Evolutionary conservation across 345 rosid genomes (phyloP), one percentile per base, ranked within the genome.

Genomic region (Linum lewisii): DNA sequence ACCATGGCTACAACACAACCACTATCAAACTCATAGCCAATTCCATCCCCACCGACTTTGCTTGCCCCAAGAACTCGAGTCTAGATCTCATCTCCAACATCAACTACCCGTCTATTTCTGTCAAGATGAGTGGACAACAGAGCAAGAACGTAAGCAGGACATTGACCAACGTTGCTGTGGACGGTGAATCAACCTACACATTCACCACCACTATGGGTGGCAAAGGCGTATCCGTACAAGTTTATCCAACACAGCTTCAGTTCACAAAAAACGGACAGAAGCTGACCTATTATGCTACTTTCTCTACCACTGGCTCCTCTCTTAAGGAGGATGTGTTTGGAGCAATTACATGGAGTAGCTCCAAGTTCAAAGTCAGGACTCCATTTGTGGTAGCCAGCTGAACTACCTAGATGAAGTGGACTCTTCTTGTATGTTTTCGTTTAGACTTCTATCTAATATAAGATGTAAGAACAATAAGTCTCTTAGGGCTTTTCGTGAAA

Each of bases 71-170:
- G 50, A 76, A 78, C n/a, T 81, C 84, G 4, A 75, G 44, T 55
- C 6, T 52, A 2, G 84, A 78, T 64, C 68, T 77, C 20, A 76
- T 83, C 57, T 77, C 86, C 36, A 77, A 78, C 36, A 78, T 86
- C 72, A 88, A 83, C 76, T 86, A 86, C 62, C 95, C 95, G 8
- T 88, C 93, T 5, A 84, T 92, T n/a, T 73, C 79, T 1, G 69
- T 86, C 23, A 73, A 68, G 36, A 69, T 86, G 64, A 42, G 61
- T 8, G 75, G 61, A 21, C 79, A 70, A 32, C 63, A 58, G 53
- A 71, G 66, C 64, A 77, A 60, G 76, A 79, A 45, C 22, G 38
- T 86, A 24, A 61, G 23, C 22, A 81, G 93, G 69, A 83, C 86
- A 8, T 74, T 82, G 24, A 86, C 90, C 11, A 86, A 83, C 29